Evolutionary conservation across 805 yeast genomes (phyloP), one percentile per base, ranked within the genome.

Genomic region (Hanseniaspora mollemarum): DNA sequence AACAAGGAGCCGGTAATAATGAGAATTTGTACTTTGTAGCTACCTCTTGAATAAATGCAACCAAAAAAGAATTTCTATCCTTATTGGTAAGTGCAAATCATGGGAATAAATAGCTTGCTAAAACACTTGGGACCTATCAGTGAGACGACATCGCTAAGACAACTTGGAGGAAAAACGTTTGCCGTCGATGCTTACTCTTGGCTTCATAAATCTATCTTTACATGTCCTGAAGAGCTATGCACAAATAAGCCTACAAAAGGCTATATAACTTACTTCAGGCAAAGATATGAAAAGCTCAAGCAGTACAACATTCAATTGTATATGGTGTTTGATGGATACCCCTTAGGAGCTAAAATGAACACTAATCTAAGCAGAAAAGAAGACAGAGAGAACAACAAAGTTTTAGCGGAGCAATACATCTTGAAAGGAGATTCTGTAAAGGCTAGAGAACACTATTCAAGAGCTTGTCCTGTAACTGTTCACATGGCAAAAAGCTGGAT

Each of bases 101-200:
- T 87, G 95, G 95, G 95, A 52, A 85, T 87, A 33, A 69, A 80
- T 24, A 96, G 96, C 0, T 71, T 90, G 22, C 75, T 87, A 29
- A 88, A 84, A n/a, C 77, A 76, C 51, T 70, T 90, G 55, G 85
- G 83, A 62, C 77, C 83, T 26, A 81, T 85, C 38, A 92, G 83
- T 58, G 73, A 73, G 49, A 71, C 74, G 0, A 72, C 76, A 1
- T 66, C 80, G 1, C 66, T 88, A 42, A 73, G 74, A 51, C 67
- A 74, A 32, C 85, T 78, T 62, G 66, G 77, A 13, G 96, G 95
- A 1, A 72, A 80, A 59, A 78, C 83, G 0, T 67, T 88, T 39
- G 99, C 95, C 0, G 81, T 92, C n/a, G 99, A 92, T 62, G 88
- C 95, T 0, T 92, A 87, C 60, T 87, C 96, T 1, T 92, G 99